Base-by-base conservation (phyloP, 305 asterid genomes). In the Fraxinus floribunda region DNA sequence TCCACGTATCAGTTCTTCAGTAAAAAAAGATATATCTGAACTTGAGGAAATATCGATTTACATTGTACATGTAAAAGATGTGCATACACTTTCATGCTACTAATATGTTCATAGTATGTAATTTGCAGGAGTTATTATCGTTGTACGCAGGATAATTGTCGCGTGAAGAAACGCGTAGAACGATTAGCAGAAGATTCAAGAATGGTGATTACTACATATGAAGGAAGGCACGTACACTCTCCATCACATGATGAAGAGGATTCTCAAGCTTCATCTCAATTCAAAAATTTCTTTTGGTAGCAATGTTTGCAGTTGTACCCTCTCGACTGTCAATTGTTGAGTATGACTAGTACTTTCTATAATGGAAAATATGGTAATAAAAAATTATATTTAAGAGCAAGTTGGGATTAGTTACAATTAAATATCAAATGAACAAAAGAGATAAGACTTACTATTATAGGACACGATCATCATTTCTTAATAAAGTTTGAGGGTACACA, bases 121-220 rank as follows among this genome's bases (percentile, higher is more conserved):
- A 6, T 29, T 10, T 20, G 2, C 90, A 95, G 99, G 95, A 95
- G 99, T 74, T 95, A 95, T 84, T 95, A 95, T 49, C 86, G 98
- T 16, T 95, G 99, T 82, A 94, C 99, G 7, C 95, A 94, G 83
- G 97, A 91, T 70, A 94, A 90, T n/a, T 95, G 99, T 34, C 91
- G 94, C 0, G 99, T 95, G 20, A 95, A 95, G 90, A 95, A 95
- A 79, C 90, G 99, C 0, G 94, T 95, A 68, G 99, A 95, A 77
- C 86, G 99, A 77, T 88, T 94, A 29, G 97, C 93, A 3, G 98
- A 94, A 73, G 99, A 95, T 85, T 97, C 99, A 1, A 91, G 97
- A 71, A 95, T 95, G 99, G 99, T 95, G 74, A 95, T 95, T 79
- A 95, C 99, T 13, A 91, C 98, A 15, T 94, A 95, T 82, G 99